Evolutionary conservation across 352 stramenopile species (phyloP).

Genomic region (Phytopythium helicoides): DNA sequence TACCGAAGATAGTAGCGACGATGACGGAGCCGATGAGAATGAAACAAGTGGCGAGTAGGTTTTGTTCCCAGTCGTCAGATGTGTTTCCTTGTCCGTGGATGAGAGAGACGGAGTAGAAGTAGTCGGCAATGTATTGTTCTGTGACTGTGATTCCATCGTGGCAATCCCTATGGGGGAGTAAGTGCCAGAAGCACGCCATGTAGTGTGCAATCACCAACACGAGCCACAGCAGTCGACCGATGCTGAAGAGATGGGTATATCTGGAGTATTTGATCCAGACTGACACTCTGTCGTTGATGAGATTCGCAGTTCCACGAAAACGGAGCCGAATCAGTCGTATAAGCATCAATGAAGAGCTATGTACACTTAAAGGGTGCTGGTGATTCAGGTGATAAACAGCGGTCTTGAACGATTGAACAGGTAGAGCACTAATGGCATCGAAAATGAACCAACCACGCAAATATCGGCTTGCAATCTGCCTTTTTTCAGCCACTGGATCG

Average conservation of each 20-base stretch:
- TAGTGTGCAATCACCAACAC: slow-evolving; percentile 46
- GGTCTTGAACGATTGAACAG: not conserved
- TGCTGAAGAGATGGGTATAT: slow-evolving; percentile 36
- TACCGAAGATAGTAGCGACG: slow-evolving; percentile 56
- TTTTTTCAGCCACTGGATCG: slow-evolving; percentile 12
- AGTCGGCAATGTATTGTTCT: slow-evolving; percentile 27
- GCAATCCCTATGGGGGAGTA: slow-evolving; percentile 16
- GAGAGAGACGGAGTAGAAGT: slow-evolving; percentile 31
- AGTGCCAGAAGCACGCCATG: slow-evolving; percentile 49
- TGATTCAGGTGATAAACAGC: not conserved
- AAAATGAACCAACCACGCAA: slow-evolving; percentile 8
- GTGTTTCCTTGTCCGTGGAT: slow-evolving; percentile 51
- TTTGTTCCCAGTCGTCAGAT: slow-evolving; percentile 22
- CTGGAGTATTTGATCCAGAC: slow-evolving; percentile 33
- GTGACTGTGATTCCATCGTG: not conserved
- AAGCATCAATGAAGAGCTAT: slow-evolving; percentile 20
- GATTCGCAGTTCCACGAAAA: slow-evolving; percentile 10
- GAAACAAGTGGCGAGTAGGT: slow-evolving; percentile 36
- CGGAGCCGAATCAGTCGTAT: slow-evolving; percentile 8
- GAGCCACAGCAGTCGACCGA: slow-evolving; percentile 30
- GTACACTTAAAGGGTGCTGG: slow-evolving; percentile 9
- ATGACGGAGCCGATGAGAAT: slow-evolving; percentile 50
- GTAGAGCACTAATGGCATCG: slow-evolving; percentile 11
- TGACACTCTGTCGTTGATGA: slow-evolving; percentile 17
- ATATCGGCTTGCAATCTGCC: slow-evolving; percentile 11